phyloP scores from a whole-genome alignment of 2,329 filamentous ascomycete species.

The Tolypocladium paradoxum region DNA sequence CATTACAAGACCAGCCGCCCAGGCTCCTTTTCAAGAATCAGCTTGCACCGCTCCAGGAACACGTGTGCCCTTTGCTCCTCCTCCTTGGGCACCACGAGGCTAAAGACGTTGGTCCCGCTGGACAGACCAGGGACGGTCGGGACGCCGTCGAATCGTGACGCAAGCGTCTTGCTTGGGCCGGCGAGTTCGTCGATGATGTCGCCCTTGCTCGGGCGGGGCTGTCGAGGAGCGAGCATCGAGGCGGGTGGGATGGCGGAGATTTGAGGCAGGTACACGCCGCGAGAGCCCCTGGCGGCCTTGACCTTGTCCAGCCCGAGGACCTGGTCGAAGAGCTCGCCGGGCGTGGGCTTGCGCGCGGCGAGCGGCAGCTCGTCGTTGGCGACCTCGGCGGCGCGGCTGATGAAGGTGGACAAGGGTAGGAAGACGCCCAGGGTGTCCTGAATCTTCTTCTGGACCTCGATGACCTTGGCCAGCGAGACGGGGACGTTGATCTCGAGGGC shows the following conservation, averaged over 20 bases:
- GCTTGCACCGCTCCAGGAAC: constrained; percentile 81
- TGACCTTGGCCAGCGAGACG: constrained; percentile 67
- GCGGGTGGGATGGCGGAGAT: constrained; percentile 47
- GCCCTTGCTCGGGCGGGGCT: constrained; percentile 22
- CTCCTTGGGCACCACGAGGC: constrained; percentile 62
- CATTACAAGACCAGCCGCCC: constrained; percentile 57
- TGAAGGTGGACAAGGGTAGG: constrained; percentile 76
- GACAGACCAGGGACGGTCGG: constrained; percentile 34
- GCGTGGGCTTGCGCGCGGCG: constrained; percentile 47
- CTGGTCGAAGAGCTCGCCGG: constrained; percentile 81
- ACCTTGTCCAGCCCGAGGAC: constrained; percentile 58
- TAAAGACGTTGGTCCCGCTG: constrained; percentile 65
- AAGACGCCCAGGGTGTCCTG: constrained; percentile 67
- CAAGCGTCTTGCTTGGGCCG: constrained; percentile 21
- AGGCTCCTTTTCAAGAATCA: constrained; percentile 69
- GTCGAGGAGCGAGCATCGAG: constrained; percentile 22
- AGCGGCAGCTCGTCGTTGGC: constrained; percentile 82
- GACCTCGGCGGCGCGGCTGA: constrained; percentile 71
- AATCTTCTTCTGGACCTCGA: constrained; percentile 72
- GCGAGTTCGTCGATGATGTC: constrained; percentile 81
- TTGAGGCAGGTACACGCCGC: constrained; percentile 61
- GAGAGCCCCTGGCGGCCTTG: constrained; percentile 36
- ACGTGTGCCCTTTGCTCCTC: constrained; percentile 73
- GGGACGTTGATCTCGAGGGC: constrained; percentile 56
- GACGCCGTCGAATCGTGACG: constrained; percentile 10